Evolutionary conservation across 2,329 filamentous ascomycete species (phyloP).

Genomic region (Penicillium sclerotigenum): DNA sequence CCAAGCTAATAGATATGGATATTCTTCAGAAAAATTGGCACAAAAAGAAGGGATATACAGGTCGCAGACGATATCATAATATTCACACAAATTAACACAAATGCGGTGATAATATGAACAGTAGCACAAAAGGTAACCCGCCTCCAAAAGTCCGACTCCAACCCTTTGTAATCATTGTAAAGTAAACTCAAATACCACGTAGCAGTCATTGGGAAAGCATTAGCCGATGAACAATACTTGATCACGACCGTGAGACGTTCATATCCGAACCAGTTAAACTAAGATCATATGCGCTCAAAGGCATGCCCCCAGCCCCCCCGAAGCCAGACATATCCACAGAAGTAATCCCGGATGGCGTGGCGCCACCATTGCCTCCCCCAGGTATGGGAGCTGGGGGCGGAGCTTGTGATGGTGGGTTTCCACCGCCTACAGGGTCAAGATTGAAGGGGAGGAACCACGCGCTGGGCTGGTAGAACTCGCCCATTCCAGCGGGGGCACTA

Average conservation of each 20-base stretch:
- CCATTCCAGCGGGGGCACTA: constrained; percentile 33
- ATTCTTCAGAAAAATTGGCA: background rate
- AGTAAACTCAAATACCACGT: constrained; percentile 13
- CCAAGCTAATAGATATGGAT: background rate
- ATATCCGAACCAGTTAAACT: constrained; percentile 23
- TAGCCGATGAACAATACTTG: background rate
- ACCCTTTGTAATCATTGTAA: constrained; percentile 4
- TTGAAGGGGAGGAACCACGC: constrained; percentile 96
- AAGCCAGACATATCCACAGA: constrained; percentile 24
- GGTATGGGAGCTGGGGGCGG: constrained; percentile 11
- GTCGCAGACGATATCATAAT: background rate
- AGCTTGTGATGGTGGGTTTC: constrained; percentile 6
- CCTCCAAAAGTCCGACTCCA: constrained; percentile 2
- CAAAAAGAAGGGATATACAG: constrained; percentile 1
- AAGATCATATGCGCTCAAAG: constrained; percentile 29
- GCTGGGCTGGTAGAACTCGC: constrained; percentile 48
- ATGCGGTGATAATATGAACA: background rate
- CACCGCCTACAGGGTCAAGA: constrained; percentile 60
- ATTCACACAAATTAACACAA: constrained; percentile 1
- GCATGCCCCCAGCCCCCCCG: constrained; percentile 19
- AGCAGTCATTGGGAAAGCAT: constrained; percentile 10
- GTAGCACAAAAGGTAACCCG: constrained; percentile 1
- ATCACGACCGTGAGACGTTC: constrained; percentile 15
- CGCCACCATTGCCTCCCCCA: constrained; percentile 7
- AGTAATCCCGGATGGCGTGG: background rate